These are phyloP conservation scores for Fusarium sp. DNA, from an alignment of 2,329 filamentous ascomycete genomes.

Conservation along the genomic window DNA sequence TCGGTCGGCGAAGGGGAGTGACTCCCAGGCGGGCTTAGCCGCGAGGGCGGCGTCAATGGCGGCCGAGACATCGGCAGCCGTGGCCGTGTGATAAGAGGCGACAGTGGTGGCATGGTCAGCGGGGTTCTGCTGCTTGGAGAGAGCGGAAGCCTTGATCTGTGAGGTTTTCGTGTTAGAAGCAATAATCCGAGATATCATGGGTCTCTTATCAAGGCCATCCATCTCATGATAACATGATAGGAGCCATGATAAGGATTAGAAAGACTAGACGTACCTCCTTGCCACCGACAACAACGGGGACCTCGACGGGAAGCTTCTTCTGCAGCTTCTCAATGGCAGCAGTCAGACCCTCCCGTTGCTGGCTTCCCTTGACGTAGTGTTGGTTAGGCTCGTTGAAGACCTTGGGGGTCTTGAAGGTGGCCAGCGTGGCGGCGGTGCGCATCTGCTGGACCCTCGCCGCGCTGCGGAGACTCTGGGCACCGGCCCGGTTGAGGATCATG, in stretches of 20 bases:
- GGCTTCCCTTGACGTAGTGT: conserved; percentile 86
- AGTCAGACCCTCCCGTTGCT: conserved; percentile 79
- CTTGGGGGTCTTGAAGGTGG: conserved; percentile 87
- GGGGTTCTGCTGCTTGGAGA: conserved; percentile 82
- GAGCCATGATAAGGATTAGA: neutral
- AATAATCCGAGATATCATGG: neutral
- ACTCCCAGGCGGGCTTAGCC: conserved; percentile 89
- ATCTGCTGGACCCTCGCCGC: conserved; percentile 45
- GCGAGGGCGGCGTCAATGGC: conserved; percentile 87
- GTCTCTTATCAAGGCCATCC: neutral
- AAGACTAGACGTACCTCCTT: conserved; percentile 69
- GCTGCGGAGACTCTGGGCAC: conserved; percentile 45
- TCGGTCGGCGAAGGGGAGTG: conserved; percentile 87
- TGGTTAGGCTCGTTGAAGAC: conserved; percentile 96
- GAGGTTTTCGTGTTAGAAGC: conserved; percentile 14
- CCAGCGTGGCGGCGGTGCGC: conserved; percentile 68
- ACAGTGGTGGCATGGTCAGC: conserved; percentile 80
- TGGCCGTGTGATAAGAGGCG: conserved; percentile 87
- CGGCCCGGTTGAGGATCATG: conserved; percentile 47
- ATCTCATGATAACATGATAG: neutral
- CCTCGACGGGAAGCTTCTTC: conserved; percentile 75
- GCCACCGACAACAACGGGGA: conserved; percentile 86
- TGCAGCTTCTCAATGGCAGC: conserved; percentile 78
- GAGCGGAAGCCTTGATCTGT: conserved; percentile 73
- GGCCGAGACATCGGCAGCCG: conserved; percentile 76